Percentiles rank a stretch among this genome's conserved stretches.
These are phyloP conservation scores for Penicillium lagena DNA, from an alignment of 495 filamentous ascomycete genomes.

Conservation along the genomic window DNA sequence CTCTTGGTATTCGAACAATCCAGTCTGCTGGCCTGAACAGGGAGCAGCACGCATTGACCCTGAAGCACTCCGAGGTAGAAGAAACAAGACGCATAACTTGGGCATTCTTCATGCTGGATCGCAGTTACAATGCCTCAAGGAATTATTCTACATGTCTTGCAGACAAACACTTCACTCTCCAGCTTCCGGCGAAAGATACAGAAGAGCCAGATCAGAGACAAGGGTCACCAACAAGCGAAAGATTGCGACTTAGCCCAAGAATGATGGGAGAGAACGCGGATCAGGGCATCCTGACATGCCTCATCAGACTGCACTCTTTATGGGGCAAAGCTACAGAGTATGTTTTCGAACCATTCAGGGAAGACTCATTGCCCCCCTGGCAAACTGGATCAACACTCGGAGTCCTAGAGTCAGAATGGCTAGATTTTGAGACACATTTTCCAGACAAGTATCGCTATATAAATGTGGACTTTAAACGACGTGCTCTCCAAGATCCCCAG, in stretches of 20 bases:
- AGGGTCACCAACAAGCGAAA: neutral
- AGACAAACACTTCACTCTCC: slow-evolving; percentile 20
- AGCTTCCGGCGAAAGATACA: slow-evolving; percentile 8
- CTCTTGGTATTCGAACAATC: slow-evolving; percentile 17
- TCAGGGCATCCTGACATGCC: slow-evolving; percentile 16
- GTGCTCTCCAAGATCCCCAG: slow-evolving; percentile 16
- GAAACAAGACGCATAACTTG: slow-evolving; percentile 18
- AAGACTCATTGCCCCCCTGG: slow-evolving; percentile 17
- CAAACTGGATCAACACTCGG: slow-evolving; percentile 20
- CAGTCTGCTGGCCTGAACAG: slow-evolving; percentile 19
- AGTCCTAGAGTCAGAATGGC: slow-evolving; percentile 23
- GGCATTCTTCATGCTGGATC: slow-evolving; percentile 27
- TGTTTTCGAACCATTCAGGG: slow-evolving; percentile 15
- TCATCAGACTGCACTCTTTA: slow-evolving; percentile 16
- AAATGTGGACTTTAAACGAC: slow-evolving; percentile 20
- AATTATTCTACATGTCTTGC: slow-evolving; percentile 21
- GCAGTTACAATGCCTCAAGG: slow-evolving; percentile 21
- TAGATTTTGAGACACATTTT: slow-evolving; percentile 25
- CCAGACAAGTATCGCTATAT: slow-evolving; percentile 22
- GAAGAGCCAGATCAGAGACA: neutral
- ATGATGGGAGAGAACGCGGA: slow-evolving; percentile 17
- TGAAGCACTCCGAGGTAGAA: slow-evolving; percentile 2
- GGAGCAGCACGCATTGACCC: slow-evolving; percentile 2
- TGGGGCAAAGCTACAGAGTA: slow-evolving; percentile 26
- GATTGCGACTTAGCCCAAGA: slow-evolving; percentile 11